Percentiles rank a stretch among this genome's conserved stretches.
These are phyloP conservation scores for Sphaerobolus stellatus DNA, from an alignment of 1,284 basidiomycete genomes.

Conservation along the genomic window DNA sequence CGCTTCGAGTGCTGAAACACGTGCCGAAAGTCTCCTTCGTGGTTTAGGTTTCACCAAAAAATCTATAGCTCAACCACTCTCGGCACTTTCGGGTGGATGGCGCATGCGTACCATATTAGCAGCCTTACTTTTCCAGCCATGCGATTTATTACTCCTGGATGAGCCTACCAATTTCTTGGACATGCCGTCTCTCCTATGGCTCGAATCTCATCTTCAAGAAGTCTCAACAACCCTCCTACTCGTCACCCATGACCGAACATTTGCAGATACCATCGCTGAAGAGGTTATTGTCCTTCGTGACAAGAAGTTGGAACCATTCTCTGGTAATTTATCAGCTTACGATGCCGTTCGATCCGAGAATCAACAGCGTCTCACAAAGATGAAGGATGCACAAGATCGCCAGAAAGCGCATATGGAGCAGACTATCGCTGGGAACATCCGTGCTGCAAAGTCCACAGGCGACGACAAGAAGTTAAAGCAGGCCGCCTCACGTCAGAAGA, in stretches of 20 bases:
- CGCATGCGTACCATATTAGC: conserved; percentile 69
- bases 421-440: conserved; percentile 45
- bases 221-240: conserved; percentile 57
- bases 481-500: conserved; percentile 62
- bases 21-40: conserved; percentile 55
- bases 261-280: conserved; percentile 64
- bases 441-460: conserved; percentile 55
- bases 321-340: conserved; percentile 61
- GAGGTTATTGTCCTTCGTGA: conserved; percentile 67
- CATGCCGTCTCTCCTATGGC: conserved; percentile 68
- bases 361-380: conserved; percentile 45
- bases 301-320: conserved; percentile 55
- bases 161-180: conserved; percentile 62
- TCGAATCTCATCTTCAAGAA: conserved; percentile 56
- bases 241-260: conserved; percentile 71
- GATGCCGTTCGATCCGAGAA: conserved; percentile 53
- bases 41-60: conserved; percentile 64
- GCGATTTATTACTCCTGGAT: conserved; percentile 70
- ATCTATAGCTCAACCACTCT: conserved; percentile 48
- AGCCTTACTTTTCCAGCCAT: conserved; percentile 71
- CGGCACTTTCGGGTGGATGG: conserved; percentile 69
- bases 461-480: conserved; percentile 64
- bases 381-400: conserved; percentile 56
- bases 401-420: conserved; percentile 51
- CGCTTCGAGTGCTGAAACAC: conserved; percentile 47